Evolutionary conservation across 2,329 filamentous ascomycete genomes (phyloP), one percentile per base, ranked within the genome.

Genomic region (Mycosphaerella sp.): DNA sequence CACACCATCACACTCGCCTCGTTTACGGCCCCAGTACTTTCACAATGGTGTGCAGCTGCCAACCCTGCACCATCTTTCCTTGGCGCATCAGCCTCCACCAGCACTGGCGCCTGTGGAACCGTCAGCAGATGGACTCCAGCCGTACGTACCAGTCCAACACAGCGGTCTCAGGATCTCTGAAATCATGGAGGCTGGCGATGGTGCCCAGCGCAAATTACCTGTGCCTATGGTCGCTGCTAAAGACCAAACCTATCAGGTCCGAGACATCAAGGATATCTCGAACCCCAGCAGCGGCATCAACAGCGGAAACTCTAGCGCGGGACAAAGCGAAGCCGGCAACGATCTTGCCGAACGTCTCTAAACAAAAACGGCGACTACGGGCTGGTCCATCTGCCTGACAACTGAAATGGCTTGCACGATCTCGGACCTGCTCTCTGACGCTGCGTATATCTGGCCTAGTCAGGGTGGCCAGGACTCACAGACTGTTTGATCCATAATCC

Each of bases 1-100:
- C 25, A 98, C 91, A 4, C 91, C 91, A 4, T 91, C 90, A 39
- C 93, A 97, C 71, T 96, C 90, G 14, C 93, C 93, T 45, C 87
- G 93, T 39, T 78, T 98, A 60, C 81, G 90, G 54, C 88, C 91
- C 2, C 85, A 87, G 65, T 80, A 75, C 59, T 76, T 78, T 50
- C 75, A 78, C 56, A 78, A 75, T 59, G 83, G 86, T 59, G 78
- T 91, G 62, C 90, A 96, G 69, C 77, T 97, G 49, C 91, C 93
- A 28, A 89, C 87, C 39, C 82, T 98, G 62, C 85, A 93, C 56
- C 81, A 86, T 62, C 70, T 87, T 48, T 82, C 81, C 28, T 72
- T 87, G 14, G 78, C 82, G 60, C 80, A 85, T 59, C 67, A 69
- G 59, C 67, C 67, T 45, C 67, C 67, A 35, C 84, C 84, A 4